Evolutionary conservation across 306 rosid species (phyloP).

Genomic region (Lathyrus sativus): DNA sequence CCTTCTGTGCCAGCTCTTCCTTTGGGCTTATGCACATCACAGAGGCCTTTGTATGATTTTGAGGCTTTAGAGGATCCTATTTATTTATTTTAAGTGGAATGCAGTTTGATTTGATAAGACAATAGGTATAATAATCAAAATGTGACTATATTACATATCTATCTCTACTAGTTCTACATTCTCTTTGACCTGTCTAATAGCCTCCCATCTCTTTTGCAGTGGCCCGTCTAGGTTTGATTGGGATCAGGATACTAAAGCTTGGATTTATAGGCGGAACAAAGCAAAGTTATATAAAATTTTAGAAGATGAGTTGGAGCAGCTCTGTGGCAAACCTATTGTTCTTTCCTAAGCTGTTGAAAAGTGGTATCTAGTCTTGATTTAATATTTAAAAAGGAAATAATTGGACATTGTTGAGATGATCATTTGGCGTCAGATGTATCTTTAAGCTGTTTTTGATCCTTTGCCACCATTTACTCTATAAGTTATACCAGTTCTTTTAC

Average conservation of each 20-base stretch:
- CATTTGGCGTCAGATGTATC: background rate
- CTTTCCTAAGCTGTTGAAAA: slow-evolving; percentile 49
- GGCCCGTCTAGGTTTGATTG: slow-evolving; percentile 92
- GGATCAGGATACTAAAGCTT: slow-evolving; percentile 65
- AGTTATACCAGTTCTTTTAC: background rate
- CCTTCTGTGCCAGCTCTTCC: background rate
- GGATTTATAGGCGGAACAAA: slow-evolving; percentile 86
- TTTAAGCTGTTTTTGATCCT: background rate
- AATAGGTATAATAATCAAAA: slow-evolving; percentile 7
- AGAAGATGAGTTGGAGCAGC: slow-evolving; percentile 65
- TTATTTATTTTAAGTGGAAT: slow-evolving; percentile 23
- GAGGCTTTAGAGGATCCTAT: background rate
- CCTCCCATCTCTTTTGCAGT: slow-evolving; percentile 48
- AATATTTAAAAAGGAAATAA: slow-evolving; percentile 18
- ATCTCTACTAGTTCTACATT: slow-evolving; percentile 1
- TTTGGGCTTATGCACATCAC: background rate
- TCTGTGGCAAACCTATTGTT: slow-evolving; percentile 69
- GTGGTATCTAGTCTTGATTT: background rate
- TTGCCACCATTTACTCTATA: slow-evolving; percentile 4
- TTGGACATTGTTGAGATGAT: slow-evolving; percentile 14
- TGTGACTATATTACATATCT: background rate
- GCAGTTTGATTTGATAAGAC: background rate
- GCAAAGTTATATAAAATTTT: slow-evolving; percentile 54
- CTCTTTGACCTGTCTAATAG: slow-evolving; percentile 13
- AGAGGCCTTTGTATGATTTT: slow-evolving; percentile 13